Evolutionary conservation across 1,139 yeast species (phyloP), one percentile per base, ranked within the genome.

Genomic region (Kurtzmaniella quercitrusa): DNA sequence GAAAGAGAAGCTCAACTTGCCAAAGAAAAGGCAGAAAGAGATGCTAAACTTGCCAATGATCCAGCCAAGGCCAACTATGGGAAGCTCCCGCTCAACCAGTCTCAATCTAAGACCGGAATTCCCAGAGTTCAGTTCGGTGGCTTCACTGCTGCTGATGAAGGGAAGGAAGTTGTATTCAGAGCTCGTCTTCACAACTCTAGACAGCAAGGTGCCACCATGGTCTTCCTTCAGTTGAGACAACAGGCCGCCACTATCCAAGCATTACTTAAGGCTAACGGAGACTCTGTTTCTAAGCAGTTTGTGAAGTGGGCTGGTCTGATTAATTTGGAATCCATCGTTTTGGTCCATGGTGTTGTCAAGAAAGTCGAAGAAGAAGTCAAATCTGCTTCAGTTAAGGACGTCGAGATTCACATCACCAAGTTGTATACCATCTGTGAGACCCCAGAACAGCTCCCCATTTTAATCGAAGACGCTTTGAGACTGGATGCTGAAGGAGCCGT

Each of bases 381-480:
- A 63, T 84, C 95, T 42, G 94, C 97, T 45, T 87, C 98, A 42
- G 83, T 89, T 47, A 95, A 90, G 74, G 93, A 88, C 56, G 85
- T 82, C 47, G 99, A 93, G 73, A 79, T 93, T 52, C 84, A 80
- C 53, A 77, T 93, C 55, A 68, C 78, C 49, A 83, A 85, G 68
- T 75, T 93, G 50, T 82, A 70, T 68, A 77, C 91, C 46, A 81
- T 91, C 52, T 81, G 87, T 49, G 95, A 85, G 65, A 86, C 98
- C 36, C 97, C 98, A 43, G 85, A 85, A 57, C 91, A 86, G 70
- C 77, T 93, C 60, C 98, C 99, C 47, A 84, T 93, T 63, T 78
- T 90, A 62, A 81, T 94, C 58, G 98, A 93, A 73, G 99, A 93
- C 67, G 98, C 98, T 37, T 75, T 90, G 31, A 85, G 99, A 70